phyloP scores from a whole-genome alignment of 192 early-diverging fungal species.

The Phycomyces nitens region DNA sequence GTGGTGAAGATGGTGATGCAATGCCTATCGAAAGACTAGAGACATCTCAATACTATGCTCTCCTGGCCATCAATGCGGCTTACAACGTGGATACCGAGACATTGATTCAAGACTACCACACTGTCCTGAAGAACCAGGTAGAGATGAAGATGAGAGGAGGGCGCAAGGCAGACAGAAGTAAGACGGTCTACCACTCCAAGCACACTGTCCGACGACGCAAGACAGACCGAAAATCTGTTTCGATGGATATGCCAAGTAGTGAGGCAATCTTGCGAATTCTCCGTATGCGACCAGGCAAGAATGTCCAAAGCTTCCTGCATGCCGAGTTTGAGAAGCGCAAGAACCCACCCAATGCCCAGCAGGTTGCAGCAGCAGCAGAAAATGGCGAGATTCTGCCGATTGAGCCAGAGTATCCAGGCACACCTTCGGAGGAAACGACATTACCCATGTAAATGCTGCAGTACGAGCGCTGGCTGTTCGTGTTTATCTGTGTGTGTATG shows the following conservation, averaged over 20 bases:
- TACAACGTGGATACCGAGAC: slow-evolving; percentile 63
- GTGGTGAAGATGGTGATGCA: slow-evolving; percentile 66
- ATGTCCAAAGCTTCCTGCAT: slow-evolving; percentile 37
- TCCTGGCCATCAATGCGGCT: slow-evolving; percentile 55
- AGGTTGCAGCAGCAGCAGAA: background rate
- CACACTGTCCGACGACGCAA: slow-evolving; percentile 25
- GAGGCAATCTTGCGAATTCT: slow-evolving; percentile 49
- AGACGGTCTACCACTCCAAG: slow-evolving; percentile 34
- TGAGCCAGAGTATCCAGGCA: background rate
- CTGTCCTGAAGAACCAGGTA: slow-evolving; percentile 20
- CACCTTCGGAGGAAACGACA: background rate
- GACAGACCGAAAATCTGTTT: slow-evolving; percentile 13
- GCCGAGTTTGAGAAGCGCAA: slow-evolving; percentile 31
- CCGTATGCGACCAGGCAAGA: slow-evolving; percentile 40
- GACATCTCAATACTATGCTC: slow-evolving; percentile 60
- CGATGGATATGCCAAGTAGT: slow-evolving; percentile 39
- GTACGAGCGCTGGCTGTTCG: slow-evolving; percentile 3
- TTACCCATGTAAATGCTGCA: background rate
- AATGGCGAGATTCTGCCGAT: background rate
- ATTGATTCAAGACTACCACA: slow-evolving; percentile 60
- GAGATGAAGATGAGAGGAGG: slow-evolving; percentile 27
- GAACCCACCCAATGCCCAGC: background rate
- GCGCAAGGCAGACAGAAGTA: slow-evolving; percentile 37
- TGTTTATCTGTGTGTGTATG: background rate
- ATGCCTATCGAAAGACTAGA: slow-evolving; percentile 58